phyloP scores from a whole-genome alignment of 805 yeast genomes.

The Debaryomyces castellii region DNA sequence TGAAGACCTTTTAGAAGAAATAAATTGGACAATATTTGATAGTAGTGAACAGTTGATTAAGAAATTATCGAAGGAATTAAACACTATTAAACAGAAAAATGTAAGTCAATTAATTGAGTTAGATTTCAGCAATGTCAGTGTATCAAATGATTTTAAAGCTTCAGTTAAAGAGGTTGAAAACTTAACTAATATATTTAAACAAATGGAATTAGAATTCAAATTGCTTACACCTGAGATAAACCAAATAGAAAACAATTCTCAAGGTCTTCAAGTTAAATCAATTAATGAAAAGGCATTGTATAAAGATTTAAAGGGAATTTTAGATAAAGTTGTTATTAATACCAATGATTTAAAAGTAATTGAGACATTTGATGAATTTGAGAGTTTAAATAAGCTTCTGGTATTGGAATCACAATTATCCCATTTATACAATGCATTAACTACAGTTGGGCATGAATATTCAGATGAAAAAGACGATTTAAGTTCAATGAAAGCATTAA shows the following conservation, averaged over 20 bases:
- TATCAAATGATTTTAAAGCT: slow-evolving; percentile 30
- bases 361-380: slow-evolving; percentile 47
- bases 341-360: slow-evolving; percentile 51
- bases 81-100: slow-evolving; percentile 60
- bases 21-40: slow-evolving; percentile 73
- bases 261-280: slow-evolving; percentile 80
- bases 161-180: slow-evolving; percentile 38
- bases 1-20: slow-evolving; percentile 72
- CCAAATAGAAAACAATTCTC: slow-evolving; percentile 69
- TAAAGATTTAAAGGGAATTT: slow-evolving; percentile 64
- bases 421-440: slow-evolving; percentile 62
- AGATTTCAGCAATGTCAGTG: slow-evolving; percentile 33
- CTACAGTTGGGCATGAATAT: slow-evolving; percentile 51
- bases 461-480: slow-evolving; percentile 44
- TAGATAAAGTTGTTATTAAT: slow-evolving; percentile 69
- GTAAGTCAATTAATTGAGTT: slow-evolving; percentile 45
- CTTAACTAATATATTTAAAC: slow-evolving; percentile 35
- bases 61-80: slow-evolving; percentile 59
- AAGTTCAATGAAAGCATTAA: slow-evolving; percentile 69
- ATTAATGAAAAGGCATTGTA: slow-evolving; percentile 77
- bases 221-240: slow-evolving; percentile 62
- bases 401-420: slow-evolving; percentile 54
- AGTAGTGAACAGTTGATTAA: slow-evolving; percentile 57
- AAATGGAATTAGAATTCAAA: slow-evolving; percentile 39
- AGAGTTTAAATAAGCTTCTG: slow-evolving; percentile 42